A percentile compares a stretch with the other conserved stretches of the same genome.
Conservation (phyloP, 2,329 filamentous ascomycete species). For the Botryotinia globosa region DNA sequence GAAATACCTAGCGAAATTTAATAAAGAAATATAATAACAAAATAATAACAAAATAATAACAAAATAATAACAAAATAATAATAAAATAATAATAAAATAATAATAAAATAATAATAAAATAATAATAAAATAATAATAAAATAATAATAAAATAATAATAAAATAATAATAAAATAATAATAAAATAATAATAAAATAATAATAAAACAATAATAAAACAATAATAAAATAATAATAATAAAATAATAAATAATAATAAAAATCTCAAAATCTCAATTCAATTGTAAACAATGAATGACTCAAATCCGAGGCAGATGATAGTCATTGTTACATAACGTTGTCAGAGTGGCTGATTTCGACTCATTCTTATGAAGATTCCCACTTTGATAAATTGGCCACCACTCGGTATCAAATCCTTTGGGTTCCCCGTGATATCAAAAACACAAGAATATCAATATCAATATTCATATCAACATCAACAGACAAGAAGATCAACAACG, state of each 20-base stretch:
- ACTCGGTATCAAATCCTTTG: slow-evolving; percentile 5
- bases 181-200: too few relatives aligned
- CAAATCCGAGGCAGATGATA: slow-evolving; percentile 1
- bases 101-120: not conserved
- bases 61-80: too few relatives aligned
- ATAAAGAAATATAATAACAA: not conserved
- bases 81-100: too few relatives aligned
- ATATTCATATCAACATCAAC: not conserved
- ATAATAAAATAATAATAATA: too few relatives aligned
- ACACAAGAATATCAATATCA: not conserved
- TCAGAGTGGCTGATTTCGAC: slow-evolving; percentile 13
- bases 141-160: too few relatives aligned
- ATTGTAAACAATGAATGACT: slow-evolving; percentile 8
- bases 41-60: too few relatives aligned
- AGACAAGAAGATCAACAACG: not conserved
- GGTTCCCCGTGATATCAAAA: slow-evolving; percentile 4
- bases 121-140: too few relatives aligned
- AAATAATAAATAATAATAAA: too few relatives aligned
- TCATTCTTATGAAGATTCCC: not conserved
- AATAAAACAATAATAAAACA: too few relatives aligned
- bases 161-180: too few relatives aligned
- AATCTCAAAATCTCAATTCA: not conserved
- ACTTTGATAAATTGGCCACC: slow-evolving; percentile 2
- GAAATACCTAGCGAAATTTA: not conserved
- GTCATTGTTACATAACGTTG: slow-evolving; percentile 10